phyloP scores from a whole-genome alignment of 1,139 yeast genomes.

The Taphrina populina region DNA sequence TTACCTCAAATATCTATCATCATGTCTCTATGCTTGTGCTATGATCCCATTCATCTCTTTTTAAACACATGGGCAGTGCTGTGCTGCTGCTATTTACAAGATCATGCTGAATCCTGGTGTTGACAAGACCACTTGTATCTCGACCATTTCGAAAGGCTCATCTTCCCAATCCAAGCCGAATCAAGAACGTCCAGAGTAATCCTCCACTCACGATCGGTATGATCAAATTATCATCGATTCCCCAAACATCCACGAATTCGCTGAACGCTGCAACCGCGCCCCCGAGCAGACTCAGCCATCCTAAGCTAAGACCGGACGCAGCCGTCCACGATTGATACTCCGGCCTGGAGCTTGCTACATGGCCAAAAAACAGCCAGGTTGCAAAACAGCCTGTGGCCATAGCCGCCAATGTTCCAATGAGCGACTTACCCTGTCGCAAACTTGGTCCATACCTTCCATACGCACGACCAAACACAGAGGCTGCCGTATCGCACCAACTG shows the following conservation, averaged over 20 bases:
- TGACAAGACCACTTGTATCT: no score
- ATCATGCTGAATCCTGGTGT: no score
- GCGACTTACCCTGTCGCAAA: conserved; percentile 67
- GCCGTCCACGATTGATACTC: conserved; percentile 62
- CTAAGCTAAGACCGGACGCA: conserved; percentile 57
- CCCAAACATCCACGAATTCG: conserved; percentile 72
- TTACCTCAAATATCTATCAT: no score
- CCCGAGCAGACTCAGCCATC: conserved; percentile 57
- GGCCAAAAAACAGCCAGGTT: conserved; percentile 67
- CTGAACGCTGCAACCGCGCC: conserved; percentile 83
- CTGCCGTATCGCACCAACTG: conserved; percentile 98
- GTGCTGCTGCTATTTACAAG: no score
- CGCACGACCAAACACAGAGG: conserved; percentile 84
- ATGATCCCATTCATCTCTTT: no score
- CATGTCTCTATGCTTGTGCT: no score
- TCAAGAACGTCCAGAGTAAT: conserved; percentile 55
- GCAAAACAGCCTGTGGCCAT: conserved; percentile 67
- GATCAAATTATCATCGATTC: conserved; percentile 87
- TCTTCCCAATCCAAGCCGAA: background rate
- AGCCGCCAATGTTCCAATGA: conserved; percentile 89
- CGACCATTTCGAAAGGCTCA: background rate
- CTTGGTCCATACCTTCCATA: conserved; percentile 83
- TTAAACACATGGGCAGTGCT: no score
- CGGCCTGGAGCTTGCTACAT: conserved; percentile 58
- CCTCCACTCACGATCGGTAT: conserved; percentile 81